Conservation (phyloP, 2,329 filamentous ascomycete genomes). For the Neofusicoccum umdonicola region DNA sequence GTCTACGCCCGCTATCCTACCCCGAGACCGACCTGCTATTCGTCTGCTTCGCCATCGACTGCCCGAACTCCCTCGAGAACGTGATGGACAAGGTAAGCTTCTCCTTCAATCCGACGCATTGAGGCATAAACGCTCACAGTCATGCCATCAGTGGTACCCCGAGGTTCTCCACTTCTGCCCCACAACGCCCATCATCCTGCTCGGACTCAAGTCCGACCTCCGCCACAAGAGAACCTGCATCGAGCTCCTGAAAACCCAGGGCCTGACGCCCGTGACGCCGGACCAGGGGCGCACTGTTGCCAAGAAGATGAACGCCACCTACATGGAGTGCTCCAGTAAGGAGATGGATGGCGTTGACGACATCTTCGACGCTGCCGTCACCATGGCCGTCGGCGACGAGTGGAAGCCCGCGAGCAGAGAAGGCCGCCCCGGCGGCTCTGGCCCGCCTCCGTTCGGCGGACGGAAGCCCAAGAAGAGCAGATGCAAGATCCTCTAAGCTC, state of each 20-base stretch:
- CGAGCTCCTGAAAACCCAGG: conserved; percentile 97
- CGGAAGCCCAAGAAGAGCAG: conserved; percentile 39
- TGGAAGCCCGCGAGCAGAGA: conserved; percentile 22
- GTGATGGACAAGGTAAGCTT: conserved; percentile 90
- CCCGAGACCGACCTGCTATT: conserved; percentile 97
- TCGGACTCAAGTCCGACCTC: conserved; percentile 95
- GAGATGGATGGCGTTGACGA: conserved; percentile 96
- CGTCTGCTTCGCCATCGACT: conserved; percentile 99
- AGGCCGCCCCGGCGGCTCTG: not conserved
- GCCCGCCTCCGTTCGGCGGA: conserved; percentile 26
- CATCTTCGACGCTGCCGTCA: conserved; percentile 89
- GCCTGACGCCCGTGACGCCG: conserved; percentile 87
- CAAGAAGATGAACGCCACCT: conserved; percentile 87
- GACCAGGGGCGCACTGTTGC: conserved; percentile 88
- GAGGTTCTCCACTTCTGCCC: conserved; percentile 99
- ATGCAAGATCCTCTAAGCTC: conserved; percentile 39
- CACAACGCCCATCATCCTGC: conserved; percentile 90
- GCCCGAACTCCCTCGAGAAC: conserved; percentile 95
- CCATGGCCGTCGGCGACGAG: conserved; percentile 79
- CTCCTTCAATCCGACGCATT: not conserved
- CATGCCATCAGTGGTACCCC: conserved; percentile 78
- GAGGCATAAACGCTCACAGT: conserved; percentile 19
- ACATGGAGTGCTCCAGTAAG: conserved; percentile 98
- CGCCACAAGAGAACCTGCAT: conserved; percentile 95
- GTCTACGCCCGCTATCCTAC: conserved; percentile 91